Base-by-base conservation (phyloP, 768 basidiomycete genomes). In the Agrocybe pediades region DNA sequence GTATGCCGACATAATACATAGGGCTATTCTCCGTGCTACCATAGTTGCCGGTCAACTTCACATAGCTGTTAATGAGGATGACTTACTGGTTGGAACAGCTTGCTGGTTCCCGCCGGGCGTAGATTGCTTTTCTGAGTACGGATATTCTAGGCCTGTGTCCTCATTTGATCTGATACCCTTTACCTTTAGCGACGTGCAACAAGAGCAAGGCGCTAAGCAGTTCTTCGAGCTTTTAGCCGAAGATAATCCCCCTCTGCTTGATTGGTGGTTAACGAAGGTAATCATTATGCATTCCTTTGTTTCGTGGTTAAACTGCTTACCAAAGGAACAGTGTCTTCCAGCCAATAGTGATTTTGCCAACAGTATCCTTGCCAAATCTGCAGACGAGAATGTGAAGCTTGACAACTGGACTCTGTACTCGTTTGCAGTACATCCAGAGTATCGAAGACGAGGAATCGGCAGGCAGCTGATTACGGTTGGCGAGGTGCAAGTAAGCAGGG, bases 331-430 rank as follows among this genome's bases (percentile, higher is more conserved):
- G 49, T 40, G 24, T 11, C 25, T 26, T 9, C 49, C 49, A n/a
- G 23, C 39, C 15, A 16, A 25, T 9, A 27, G 39, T 13, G 39
- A 27, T 9, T 39, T 51, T 17, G 30, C 49, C 17, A 41, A 51
- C 39, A 41, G 29, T 7, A 16, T 41, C 39, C 36, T 51, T 20
- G 49, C 33, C 11, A 41, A 39, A 3, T 20, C 13, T 24, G 39
- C 49, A 8, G 49, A 41, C 20, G 49, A 51, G 49, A 51, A 51
- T 11, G 49, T 51, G 20, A 51, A 51, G 49, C 15, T 41, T 1
- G 41, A 24, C 9, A 51, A 51, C 23, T 51, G 24, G 39, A 41
- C 49, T 5, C 39, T 51, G 16, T 51, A 51, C 25, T 41, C 39
- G 21, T 17, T 51, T 2, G 23, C 39, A 16, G 49, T 51, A 17